Conservation (phyloP, 768 basidiomycete genomes). For the Pleurotus tuber-regium region DNA sequence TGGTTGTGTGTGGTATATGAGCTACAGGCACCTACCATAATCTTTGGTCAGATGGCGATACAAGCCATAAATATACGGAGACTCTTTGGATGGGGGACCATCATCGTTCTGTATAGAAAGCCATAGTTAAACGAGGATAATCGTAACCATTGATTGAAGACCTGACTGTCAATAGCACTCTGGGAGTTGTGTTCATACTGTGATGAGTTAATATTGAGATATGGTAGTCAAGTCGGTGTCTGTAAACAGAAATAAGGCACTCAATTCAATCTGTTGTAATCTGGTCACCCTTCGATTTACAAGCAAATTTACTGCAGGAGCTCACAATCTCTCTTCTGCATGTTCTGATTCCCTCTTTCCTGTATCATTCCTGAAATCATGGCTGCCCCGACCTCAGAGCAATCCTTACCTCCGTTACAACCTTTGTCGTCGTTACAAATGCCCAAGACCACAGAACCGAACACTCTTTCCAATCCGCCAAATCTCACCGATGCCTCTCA, state of each 20-base stretch:
- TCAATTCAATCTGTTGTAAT: neutral
- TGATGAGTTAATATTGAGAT: slow-evolving; percentile 7
- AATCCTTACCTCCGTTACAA: neutral
- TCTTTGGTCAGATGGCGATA: slow-evolving; percentile 56
- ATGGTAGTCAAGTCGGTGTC: neutral
- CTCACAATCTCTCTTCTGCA: slow-evolving; percentile 1
- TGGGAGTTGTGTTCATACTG: slow-evolving; percentile 22
- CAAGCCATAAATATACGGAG: slow-evolving; percentile 74
- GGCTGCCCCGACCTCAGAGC: slow-evolving; percentile 1
- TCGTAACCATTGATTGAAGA: neutral
- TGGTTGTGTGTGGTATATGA: slow-evolving; percentile 54
- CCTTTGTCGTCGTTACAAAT: neutral
- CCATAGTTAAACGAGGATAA: neutral
- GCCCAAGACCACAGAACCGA: neutral
- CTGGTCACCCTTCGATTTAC: neutral
- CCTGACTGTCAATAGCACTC: slow-evolving; percentile 40
- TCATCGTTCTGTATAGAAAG: slow-evolving; percentile 68
- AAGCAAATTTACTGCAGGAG: neutral
- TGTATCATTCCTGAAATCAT: slow-evolving; percentile 1
- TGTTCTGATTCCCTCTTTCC: neutral
- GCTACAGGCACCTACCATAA: slow-evolving; percentile 64
- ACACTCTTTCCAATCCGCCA: neutral
- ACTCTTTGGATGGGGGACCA: slow-evolving; percentile 71
- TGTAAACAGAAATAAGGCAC: slow-evolving; percentile 2
- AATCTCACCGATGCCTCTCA: neutral